phyloP scores from a whole-genome alignment of 768 basidiomycete genomes.

The Tylopilus sp. region DNA sequence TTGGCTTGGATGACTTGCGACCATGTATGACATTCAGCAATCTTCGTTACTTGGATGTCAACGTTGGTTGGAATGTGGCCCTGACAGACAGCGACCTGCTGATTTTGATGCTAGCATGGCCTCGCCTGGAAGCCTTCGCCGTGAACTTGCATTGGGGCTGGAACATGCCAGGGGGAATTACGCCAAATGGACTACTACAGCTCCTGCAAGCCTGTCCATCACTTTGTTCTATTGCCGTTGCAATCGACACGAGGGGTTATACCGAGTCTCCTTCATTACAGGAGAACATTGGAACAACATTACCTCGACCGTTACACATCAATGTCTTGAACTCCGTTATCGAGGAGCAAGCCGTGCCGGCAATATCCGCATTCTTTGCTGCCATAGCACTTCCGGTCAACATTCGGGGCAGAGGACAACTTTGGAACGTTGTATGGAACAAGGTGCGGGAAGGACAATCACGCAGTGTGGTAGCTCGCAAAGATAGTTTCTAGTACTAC shows the following conservation, averaged over 20 bases:
- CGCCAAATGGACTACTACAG: not conserved
- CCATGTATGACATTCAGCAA: not conserved
- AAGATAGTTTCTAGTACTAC: too few relatives aligned
- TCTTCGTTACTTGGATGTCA: not conserved
- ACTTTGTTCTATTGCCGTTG: not conserved
- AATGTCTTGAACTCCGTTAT: too few relatives aligned
- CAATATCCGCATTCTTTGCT: too few relatives aligned
- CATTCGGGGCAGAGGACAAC: too few relatives aligned
- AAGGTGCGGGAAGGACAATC: too few relatives aligned
- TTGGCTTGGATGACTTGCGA: not conserved
- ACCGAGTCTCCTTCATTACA: not conserved
- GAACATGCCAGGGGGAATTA: not conserved
- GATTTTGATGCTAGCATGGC: not conserved
- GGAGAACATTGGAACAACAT: too few relatives aligned
- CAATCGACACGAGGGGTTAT: not conserved
- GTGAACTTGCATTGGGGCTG: not conserved
- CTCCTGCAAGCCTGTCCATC: not conserved
- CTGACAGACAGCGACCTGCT: not conserved
- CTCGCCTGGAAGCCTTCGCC: not conserved
- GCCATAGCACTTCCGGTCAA: too few relatives aligned
- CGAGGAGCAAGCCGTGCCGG: too few relatives aligned
- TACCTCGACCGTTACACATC: too few relatives aligned
- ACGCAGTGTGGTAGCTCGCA: too few relatives aligned
- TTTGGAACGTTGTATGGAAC: too few relatives aligned
- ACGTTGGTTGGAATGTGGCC: not conserved